Conservation (phyloP, 169 alveolate genomes). For the Besnoitia besnoiti region DNA sequence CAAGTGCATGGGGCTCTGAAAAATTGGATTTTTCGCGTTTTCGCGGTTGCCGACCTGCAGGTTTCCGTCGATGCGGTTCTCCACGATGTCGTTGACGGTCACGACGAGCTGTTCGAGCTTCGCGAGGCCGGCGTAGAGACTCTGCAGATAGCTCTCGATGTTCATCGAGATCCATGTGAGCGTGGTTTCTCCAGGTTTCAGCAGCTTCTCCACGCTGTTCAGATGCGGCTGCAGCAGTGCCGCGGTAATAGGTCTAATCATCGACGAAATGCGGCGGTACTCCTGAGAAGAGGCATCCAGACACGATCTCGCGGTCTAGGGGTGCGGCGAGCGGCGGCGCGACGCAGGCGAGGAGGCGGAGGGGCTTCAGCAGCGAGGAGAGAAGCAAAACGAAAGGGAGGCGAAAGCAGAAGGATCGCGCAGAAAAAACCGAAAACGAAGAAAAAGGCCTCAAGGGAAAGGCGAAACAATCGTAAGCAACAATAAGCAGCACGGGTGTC, state of each 20-base stretch:
- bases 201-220: slow-evolving; percentile 87
- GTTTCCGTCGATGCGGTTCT: slow-evolving; percentile 93
- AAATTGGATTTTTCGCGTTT: no score
- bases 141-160: slow-evolving; percentile 90
- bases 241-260: slow-evolving; percentile 89
- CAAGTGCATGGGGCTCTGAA: no score
- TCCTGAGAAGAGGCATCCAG: slow-evolving; percentile 81
- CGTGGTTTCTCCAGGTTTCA: slow-evolving; percentile 91
- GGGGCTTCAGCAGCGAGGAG: background rate
- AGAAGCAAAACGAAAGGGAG: background rate
- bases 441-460: background rate
- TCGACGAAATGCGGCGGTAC: slow-evolving; percentile 90
- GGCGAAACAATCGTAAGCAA: no score
- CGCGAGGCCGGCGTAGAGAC: slow-evolving; percentile 85
- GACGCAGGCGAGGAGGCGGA: background rate
- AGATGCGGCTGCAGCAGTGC: slow-evolving; percentile 89
- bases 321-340: background rate
- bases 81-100: slow-evolving; percentile 93
- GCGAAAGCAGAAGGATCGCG: background rate
- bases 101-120: slow-evolving; percentile 91
- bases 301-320: background rate
- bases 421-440: no score
- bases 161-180: slow-evolving; percentile 94
- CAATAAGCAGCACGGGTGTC: no score
- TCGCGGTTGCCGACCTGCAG: slow-evolving; percentile 79